A percentile compares a stretch with the other conserved stretches of the same genome.
These are phyloP conservation scores for Rubia yunnanensis DNA, from an alignment of 257 asterid species.

Conservation along the genomic window DNA sequence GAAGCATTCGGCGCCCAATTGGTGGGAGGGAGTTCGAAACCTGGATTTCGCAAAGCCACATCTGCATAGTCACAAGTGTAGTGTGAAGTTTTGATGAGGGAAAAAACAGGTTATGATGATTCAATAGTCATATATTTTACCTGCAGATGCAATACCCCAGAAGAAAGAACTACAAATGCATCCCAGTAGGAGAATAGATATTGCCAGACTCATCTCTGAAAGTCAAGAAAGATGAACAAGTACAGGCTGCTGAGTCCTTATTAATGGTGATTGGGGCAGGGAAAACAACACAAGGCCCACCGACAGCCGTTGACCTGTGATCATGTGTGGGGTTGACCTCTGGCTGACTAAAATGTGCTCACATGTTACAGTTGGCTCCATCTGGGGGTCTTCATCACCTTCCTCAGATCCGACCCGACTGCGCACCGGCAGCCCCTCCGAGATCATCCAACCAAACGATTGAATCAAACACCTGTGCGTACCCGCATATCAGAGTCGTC, in stretches of 20 bases:
- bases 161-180: not conserved
- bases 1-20: conserved; percentile 29
- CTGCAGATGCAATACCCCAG: conserved; percentile 3
- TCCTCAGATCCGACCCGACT: conserved; percentile 43
- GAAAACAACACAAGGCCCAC: not conserved
- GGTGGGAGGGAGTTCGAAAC: conserved; percentile 46
- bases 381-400: conserved; percentile 45
- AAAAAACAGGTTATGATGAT: not conserved
- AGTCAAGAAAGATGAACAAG: not conserved
- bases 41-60: conserved; percentile 48
- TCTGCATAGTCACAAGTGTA: conserved; percentile 7
- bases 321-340: not conserved
- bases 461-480: conserved; percentile 55
- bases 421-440: conserved; percentile 71
- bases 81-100: not conserved
- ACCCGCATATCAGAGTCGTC: conserved; percentile 79
- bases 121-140: not conserved
- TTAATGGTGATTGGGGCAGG: not conserved
- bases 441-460: conserved; percentile 45
- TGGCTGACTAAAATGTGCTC: not conserved
- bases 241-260: not conserved
- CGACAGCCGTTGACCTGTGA: not conserved
- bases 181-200: not conserved
- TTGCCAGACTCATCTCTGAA: conserved; percentile 1
- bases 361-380: not conserved